Evolutionary conservation across 257 asterid species (phyloP).

Genomic region (Ligustrum vulgare): DNA sequence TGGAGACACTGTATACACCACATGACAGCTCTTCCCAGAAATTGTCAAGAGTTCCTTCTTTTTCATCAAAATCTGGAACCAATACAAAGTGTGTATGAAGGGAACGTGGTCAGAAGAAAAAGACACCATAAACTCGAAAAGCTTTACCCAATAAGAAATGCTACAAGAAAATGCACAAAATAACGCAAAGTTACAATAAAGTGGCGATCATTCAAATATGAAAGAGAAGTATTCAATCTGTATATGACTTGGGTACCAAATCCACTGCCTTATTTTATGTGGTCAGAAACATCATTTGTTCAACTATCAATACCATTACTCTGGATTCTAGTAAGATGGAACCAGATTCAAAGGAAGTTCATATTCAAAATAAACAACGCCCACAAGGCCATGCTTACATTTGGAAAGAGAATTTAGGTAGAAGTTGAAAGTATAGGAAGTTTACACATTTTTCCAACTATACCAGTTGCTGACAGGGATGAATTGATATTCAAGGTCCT

Average conservation of each 20-base stretch:
- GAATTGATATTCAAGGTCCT: not conserved
- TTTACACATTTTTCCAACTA: not conserved
- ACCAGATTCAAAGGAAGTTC: not conserved
- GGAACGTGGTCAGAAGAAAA: not conserved
- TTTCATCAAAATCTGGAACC: slow-evolving; percentile 46
- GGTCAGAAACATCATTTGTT: slow-evolving; percentile 9
- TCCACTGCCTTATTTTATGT: not conserved
- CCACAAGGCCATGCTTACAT: not conserved
- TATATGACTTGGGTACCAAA: not conserved
- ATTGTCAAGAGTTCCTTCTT: slow-evolving; percentile 41
- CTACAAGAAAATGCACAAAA: not conserved
- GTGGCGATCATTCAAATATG: not conserved
- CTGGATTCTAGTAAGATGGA: not conserved
- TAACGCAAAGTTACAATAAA: not conserved
- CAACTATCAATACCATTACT: not conserved
- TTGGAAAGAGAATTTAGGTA: not conserved
- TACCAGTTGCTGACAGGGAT: not conserved
- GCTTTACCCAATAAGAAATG: not conserved
- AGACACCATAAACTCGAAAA: not conserved
- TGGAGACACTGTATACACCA: slow-evolving; percentile 75
- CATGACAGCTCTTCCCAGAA: slow-evolving; percentile 98
- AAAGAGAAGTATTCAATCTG: not conserved
- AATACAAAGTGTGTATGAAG: slow-evolving; percentile 11
- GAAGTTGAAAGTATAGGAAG: not conserved
- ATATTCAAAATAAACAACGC: too few relatives aligned